Conservation (phyloP, 192 early-diverging fungal genomes). For the Dimargaris cristalligena region DNA sequence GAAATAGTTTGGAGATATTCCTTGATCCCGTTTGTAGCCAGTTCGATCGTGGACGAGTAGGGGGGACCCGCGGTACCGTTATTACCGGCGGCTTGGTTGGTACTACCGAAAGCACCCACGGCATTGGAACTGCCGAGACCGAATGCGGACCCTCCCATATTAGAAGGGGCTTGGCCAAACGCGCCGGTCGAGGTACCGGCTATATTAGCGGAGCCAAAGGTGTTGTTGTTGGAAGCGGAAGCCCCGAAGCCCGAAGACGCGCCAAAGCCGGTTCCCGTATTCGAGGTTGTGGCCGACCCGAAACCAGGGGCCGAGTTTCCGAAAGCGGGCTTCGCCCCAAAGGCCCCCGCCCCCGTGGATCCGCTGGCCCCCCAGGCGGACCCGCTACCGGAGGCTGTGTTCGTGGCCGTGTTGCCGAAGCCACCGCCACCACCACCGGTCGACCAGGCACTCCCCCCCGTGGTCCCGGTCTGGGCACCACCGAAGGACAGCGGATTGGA, state of each 20-base stretch:
- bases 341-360: not conserved
- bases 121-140: conserved; percentile 14
- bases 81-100: conserved; percentile 12
- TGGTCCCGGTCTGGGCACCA: too few species aligned
- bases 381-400: too few species aligned
- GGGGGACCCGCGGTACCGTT: conserved; percentile 37
- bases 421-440: not conserved
- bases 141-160: conserved; percentile 20
- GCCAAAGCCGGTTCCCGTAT: not conserved
- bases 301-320: conserved; percentile 5
- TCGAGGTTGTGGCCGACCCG: conserved; percentile 1
- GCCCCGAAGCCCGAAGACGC: not conserved
- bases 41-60: conserved; percentile 33
- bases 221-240: not conserved
- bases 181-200: conserved; percentile 2
- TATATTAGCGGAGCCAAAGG: conserved; percentile 10
- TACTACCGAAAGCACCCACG: conserved; percentile 26
- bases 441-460: too few species aligned
- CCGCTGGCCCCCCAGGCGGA: not conserved
- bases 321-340: not conserved
- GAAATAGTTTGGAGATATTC: conserved; percentile 52
- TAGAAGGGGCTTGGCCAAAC: conserved; percentile 12
- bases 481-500: not conserved
- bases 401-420: not conserved
- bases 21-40: conserved; percentile 31